Evolutionary conservation across 441 rosid species (phyloP).

Genomic region (Francoa sonchifolia): DNA sequence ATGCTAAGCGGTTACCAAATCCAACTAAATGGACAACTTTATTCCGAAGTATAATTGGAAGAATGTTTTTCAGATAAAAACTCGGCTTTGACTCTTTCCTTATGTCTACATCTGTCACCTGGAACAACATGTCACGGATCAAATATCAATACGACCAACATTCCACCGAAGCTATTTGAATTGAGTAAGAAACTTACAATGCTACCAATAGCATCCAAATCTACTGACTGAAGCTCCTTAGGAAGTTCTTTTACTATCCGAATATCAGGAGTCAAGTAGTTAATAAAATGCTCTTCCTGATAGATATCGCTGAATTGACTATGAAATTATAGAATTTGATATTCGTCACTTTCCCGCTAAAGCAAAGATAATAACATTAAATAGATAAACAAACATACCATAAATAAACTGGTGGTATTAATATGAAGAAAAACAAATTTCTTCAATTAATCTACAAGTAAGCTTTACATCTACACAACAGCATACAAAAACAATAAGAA

Average conservation of each 20-base stretch:
- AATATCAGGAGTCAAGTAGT: constrained; percentile 68
- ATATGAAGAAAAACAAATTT: not conserved
- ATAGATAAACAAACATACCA: not conserved
- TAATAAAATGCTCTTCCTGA: constrained; percentile 77
- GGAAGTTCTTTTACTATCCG: constrained; percentile 80
- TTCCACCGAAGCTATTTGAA: not conserved
- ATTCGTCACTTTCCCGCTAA: constrained; percentile 16
- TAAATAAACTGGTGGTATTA: not conserved
- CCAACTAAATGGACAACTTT: constrained; percentile 80
- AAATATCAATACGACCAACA: too few relatives aligned
- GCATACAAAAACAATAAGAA: not conserved
- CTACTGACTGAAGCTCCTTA: constrained; percentile 58
- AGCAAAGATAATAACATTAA: constrained; percentile 5
- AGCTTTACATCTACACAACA: not conserved
- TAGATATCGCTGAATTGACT: constrained; percentile 90
- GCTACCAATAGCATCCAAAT: constrained; percentile 84
- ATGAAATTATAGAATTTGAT: constrained; percentile 19
- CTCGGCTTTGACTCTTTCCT: constrained; percentile 78
- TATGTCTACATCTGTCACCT: constrained; percentile 72
- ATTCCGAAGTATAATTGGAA: constrained; percentile 64
- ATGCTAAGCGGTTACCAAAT: constrained; percentile 91
- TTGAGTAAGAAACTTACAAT: constrained; percentile 44
- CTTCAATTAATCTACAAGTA: not conserved
- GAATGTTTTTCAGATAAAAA: constrained; percentile 73
- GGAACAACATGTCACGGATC: too few relatives aligned